Evolutionary conservation across 768 basidiomycete species (phyloP).

Genomic region (Phanerodontia chrysosporium): DNA sequence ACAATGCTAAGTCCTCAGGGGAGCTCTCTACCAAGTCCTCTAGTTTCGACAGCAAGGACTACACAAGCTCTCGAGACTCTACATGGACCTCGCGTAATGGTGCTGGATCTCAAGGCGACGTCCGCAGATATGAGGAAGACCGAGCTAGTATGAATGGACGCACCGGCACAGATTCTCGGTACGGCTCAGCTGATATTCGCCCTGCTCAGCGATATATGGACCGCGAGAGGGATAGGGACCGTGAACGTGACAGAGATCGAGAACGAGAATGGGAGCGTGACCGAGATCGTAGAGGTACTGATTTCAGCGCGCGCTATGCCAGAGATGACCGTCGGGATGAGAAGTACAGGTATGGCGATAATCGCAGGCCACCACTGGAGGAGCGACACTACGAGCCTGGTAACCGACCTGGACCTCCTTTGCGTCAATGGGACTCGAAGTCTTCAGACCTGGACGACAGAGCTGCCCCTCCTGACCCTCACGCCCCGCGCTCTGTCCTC

Average conservation of each 20-base stretch:
- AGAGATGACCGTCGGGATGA: constrained; percentile 37
- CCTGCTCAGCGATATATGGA: constrained; percentile 21
- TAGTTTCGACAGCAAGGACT: constrained; percentile 22
- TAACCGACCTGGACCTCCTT: constrained; percentile 22
- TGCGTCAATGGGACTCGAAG: constrained; percentile 31
- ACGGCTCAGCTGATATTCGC: neutral
- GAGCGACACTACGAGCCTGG: constrained; percentile 45
- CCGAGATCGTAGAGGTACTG: constrained; percentile 30
- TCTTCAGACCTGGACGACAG: constrained; percentile 13
- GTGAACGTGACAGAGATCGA: constrained; percentile 27
- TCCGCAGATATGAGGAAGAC: constrained; percentile 19
- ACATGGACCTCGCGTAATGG: constrained; percentile 18
- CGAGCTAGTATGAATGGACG: constrained; percentile 8
- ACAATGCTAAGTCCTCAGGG: constrained; percentile 20
- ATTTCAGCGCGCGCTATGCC: constrained; percentile 27
- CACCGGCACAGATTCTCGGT: neutral
- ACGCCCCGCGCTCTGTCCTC: neutral
- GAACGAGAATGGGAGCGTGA: constrained; percentile 34
- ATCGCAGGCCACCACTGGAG: constrained; percentile 40
- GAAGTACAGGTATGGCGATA: constrained; percentile 28
- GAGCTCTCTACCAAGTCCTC: constrained; percentile 21
- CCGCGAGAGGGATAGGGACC: constrained; percentile 30
- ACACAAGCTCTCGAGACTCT: constrained; percentile 24
- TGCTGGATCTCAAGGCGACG: constrained; percentile 17
- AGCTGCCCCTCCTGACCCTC: neutral